Conservation (phyloP, 768 basidiomycete species). For the Suillus sp. region DNA sequence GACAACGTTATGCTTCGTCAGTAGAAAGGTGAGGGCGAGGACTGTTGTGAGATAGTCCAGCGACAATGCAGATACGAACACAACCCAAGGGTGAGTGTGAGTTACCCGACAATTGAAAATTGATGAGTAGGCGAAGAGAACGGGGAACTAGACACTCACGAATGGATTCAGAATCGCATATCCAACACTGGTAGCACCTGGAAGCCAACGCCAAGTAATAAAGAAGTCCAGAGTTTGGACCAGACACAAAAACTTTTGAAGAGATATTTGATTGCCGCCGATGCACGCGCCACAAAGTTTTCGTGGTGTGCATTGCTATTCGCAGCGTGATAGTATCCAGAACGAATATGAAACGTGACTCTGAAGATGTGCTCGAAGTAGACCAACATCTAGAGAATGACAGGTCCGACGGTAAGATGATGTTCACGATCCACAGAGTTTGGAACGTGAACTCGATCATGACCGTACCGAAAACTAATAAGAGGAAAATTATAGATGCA, state of each 20-base stretch:
- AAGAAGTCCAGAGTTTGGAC: conserved; percentile 63
- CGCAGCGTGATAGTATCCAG: conserved; percentile 7
- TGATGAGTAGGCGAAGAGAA: neutral
- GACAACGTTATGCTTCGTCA: conserved; percentile 26
- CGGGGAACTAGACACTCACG: conserved; percentile 42
- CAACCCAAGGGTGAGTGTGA: conserved; percentile 57
- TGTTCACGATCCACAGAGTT: conserved; percentile 54
- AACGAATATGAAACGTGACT: conserved; percentile 23
- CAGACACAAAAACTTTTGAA: conserved; percentile 46
- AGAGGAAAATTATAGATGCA: neutral
- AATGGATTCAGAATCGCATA: conserved; percentile 64
- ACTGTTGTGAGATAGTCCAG: conserved; percentile 52
- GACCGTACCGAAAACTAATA: conserved; percentile 57
- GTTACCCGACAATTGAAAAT: conserved; percentile 56
- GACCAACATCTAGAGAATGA: conserved; percentile 50
- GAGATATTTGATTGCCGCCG: conserved; percentile 29
- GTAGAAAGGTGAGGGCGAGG: conserved; percentile 41
- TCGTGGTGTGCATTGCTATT: conserved; percentile 11
- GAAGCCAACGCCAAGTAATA: conserved; percentile 46
- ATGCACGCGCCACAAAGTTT: conserved; percentile 20
- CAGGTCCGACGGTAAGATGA: conserved; percentile 66
- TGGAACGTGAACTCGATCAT: conserved; percentile 58
- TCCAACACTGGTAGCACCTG: conserved; percentile 50
- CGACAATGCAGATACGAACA: conserved; percentile 50
- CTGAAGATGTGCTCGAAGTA: conserved; percentile 34